phyloP scores from a whole-genome alignment of 2,329 filamentous ascomycete species.

The Amesomyces nigricolor region DNA sequence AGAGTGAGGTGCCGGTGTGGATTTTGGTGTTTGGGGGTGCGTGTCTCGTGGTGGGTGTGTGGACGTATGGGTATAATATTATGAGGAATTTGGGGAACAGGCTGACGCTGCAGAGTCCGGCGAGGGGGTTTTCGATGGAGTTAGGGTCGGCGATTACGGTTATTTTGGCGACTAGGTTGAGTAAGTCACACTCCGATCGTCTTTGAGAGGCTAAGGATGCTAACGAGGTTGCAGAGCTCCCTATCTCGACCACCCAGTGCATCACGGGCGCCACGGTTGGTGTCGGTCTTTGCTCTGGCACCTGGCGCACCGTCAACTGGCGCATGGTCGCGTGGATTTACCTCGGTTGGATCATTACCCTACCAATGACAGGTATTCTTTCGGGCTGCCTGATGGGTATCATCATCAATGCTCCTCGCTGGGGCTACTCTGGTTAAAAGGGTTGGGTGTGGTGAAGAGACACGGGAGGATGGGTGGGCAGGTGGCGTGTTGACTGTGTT shows the following conservation, averaged over 20 bases:
- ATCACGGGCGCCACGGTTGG: slow-evolving; percentile 58
- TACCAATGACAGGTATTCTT: slow-evolving; percentile 51
- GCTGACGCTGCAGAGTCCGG: slow-evolving; percentile 52
- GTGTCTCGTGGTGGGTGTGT: slow-evolving; percentile 45
- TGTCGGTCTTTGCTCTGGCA: slow-evolving; percentile 56
- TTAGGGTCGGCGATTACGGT: slow-evolving; percentile 57
- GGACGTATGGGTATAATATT: slow-evolving; percentile 59
- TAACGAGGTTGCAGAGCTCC: slow-evolving; percentile 41
- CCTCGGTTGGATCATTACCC: slow-evolving; percentile 55
- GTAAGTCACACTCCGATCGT: slow-evolving; percentile 29
- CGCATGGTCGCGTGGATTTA: slow-evolving; percentile 57
- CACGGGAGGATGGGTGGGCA: too few species aligned
- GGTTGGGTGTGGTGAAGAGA: too few species aligned
- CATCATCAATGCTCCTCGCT: slow-evolving; percentile 55
- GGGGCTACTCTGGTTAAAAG: slow-evolving; percentile 28
- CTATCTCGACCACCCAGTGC: slow-evolving; percentile 61
- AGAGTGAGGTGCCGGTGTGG: slow-evolving; percentile 53
- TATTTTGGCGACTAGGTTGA: slow-evolving; percentile 56
- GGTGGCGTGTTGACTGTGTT: not conserved
- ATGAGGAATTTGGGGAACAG: slow-evolving; percentile 55
- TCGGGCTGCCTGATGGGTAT: slow-evolving; percentile 58
- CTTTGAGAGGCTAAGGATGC: not conserved
- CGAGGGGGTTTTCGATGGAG: slow-evolving; percentile 52
- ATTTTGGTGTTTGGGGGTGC: slow-evolving; percentile 41
- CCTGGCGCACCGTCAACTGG: slow-evolving; percentile 56